These are phyloP conservation scores for Pluteus cervinus DNA, from an alignment of 768 basidiomycete species.

Conservation along the genomic window DNA sequence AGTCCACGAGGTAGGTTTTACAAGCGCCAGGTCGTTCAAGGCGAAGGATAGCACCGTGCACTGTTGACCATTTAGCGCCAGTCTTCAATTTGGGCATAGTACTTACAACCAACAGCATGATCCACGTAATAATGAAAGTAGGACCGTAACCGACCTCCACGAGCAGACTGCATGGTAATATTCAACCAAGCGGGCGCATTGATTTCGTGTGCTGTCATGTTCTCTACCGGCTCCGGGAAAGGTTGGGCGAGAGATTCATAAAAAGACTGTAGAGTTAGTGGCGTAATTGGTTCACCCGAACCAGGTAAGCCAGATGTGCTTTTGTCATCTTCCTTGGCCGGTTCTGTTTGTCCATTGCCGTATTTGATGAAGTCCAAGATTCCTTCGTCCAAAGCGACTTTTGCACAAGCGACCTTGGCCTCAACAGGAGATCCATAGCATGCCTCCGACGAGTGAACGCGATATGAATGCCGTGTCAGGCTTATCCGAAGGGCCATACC, in stretches of 20 bases:
- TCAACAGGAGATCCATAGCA: slow-evolving; percentile 30
- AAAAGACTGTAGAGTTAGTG: slow-evolving; percentile 46
- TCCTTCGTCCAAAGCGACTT: slow-evolving; percentile 44
- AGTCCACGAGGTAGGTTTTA: slow-evolving; percentile 58
- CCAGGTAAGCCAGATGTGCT: slow-evolving; percentile 7
- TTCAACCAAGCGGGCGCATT: slow-evolving; percentile 53
- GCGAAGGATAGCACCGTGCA: slow-evolving; percentile 60
- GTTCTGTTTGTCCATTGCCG: slow-evolving; percentile 44
- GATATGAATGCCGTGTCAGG: slow-evolving; percentile 41
- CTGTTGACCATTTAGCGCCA: too few relatives aligned
- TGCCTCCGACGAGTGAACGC: slow-evolving; percentile 46
- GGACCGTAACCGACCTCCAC: slow-evolving; percentile 39
- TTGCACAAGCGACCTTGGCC: slow-evolving; percentile 51
- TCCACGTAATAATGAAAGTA: slow-evolving; percentile 39
- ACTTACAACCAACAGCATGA: slow-evolving; percentile 38
- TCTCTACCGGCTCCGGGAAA: slow-evolving; percentile 47
- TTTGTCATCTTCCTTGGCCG: slow-evolving; percentile 12
- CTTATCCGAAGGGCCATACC: slow-evolving; percentile 56
- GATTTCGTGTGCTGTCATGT: slow-evolving; percentile 41
- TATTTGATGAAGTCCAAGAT: slow-evolving; percentile 54
- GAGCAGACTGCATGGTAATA: slow-evolving; percentile 40
- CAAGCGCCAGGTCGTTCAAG: slow-evolving; percentile 46
- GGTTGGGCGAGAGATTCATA: slow-evolving; percentile 64
- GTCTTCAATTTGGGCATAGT: slow-evolving; percentile 5
- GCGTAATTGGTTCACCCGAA: slow-evolving; percentile 11